These are phyloP conservation scores for Trapa bicornis DNA, from an alignment of 345 rosid genomes.

Conservation along the genomic window DNA sequence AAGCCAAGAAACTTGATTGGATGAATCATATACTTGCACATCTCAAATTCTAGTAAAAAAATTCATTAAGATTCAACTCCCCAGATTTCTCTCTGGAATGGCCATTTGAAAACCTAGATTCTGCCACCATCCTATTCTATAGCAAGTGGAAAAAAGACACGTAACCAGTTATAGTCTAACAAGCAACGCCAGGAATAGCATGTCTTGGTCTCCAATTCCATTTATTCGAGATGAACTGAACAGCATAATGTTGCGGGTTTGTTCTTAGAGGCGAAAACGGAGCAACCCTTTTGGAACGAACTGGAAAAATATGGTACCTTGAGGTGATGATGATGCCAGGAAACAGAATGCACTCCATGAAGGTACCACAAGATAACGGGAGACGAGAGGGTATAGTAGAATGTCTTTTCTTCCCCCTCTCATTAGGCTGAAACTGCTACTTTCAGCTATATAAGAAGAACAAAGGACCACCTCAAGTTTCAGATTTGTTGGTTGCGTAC, in stretches of 20 bases:
- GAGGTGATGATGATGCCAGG: constrained; percentile 23
- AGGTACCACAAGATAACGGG: not conserved
- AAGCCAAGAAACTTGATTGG: not conserved
- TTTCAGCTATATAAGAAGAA: constrained; percentile 6
- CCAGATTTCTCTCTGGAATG: not conserved
- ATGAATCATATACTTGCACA: not conserved
- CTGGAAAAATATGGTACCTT: constrained; percentile 13
- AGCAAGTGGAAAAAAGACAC: too few relatives aligned
- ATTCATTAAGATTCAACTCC: not conserved
- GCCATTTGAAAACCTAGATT: too few relatives aligned
- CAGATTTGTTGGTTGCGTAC: constrained; percentile 13
- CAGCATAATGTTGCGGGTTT: not conserved
- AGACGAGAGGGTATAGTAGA: not conserved
- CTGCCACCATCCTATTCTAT: too few relatives aligned
- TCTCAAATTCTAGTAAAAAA: not conserved
- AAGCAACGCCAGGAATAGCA: not conserved
- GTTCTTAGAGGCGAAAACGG: not conserved
- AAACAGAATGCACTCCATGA: constrained; percentile 36
- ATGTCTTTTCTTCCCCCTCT: not conserved
- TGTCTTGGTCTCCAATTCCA: not conserved
- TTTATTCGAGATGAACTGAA: not conserved
- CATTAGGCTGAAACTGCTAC: constrained; percentile 2
- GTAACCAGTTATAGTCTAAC: not conserved
- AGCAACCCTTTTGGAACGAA: not conserved
- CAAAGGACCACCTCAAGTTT: constrained; percentile 24